Percentiles rank a stretch among this genome's conserved stretches.
phyloP scores from a whole-genome alignment of 2,329 filamentous ascomycete genomes.

The Penicillium sp. region DNA sequence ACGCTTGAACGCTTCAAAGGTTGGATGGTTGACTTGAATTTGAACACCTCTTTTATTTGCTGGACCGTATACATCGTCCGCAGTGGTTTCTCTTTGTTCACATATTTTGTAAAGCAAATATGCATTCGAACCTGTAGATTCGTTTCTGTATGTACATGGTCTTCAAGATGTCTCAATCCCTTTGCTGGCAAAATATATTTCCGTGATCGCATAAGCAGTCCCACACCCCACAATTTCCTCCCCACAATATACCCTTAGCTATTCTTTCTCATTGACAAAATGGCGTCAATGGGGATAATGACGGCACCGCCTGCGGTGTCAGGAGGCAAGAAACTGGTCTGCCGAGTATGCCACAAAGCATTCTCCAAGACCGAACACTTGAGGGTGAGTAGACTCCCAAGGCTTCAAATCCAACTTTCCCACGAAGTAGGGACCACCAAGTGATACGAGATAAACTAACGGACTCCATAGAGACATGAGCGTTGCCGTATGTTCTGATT shows the following conservation, averaged over 20 bases:
- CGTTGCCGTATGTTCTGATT: constrained; percentile 32
- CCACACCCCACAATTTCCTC: constrained; percentile 22
- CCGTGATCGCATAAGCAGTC: constrained; percentile 4
- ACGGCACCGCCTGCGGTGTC: constrained; percentile 6
- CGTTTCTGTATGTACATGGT: not conserved
- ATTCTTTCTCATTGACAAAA: constrained; percentile 2
- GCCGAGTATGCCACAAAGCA: constrained; percentile 34
- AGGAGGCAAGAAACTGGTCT: constrained; percentile 28
- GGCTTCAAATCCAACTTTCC: constrained; percentile 1
- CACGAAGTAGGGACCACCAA: constrained; percentile 8
- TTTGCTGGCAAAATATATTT: not conserved
- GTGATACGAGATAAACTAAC: constrained; percentile 6
- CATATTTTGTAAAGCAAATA: no score
- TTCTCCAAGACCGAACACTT: constrained; percentile 39
- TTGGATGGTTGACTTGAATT: not conserved
- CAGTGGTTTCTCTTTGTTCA: no score
- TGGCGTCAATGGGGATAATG: constrained; percentile 11
- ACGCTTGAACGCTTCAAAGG: not conserved
- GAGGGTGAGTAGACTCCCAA: constrained; percentile 23
- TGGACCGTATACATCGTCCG: no score
- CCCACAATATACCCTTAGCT: constrained; percentile 10
- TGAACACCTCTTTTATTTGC: not conserved
- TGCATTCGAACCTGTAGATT: not conserved
- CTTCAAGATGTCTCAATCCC: not conserved
- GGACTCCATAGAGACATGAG: constrained; percentile 34